phyloP scores from a whole-genome alignment of 805 yeast genomes.

The Hanseniaspora jakobsenii region DNA sequence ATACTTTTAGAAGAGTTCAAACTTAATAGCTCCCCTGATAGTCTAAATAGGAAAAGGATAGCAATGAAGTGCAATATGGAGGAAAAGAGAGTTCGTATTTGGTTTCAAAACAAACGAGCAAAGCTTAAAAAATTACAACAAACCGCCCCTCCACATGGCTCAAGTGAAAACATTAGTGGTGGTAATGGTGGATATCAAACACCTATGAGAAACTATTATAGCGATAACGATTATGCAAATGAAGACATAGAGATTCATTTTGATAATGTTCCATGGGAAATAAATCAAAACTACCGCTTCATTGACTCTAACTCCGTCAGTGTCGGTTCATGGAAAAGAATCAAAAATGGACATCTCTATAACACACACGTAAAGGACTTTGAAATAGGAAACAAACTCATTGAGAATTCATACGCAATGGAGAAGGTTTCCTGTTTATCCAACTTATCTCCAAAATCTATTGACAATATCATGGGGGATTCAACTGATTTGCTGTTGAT shows the following conservation, averaged over 20 bases:
- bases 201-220: slow-evolving; percentile 10
- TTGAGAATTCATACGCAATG: slow-evolving; percentile 20
- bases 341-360: slow-evolving; percentile 47
- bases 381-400: neutral
- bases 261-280: slow-evolving; percentile 38
- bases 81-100: slow-evolving; percentile 77
- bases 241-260: slow-evolving; percentile 22
- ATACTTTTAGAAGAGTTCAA: slow-evolving; percentile 57
- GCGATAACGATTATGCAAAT: slow-evolving; percentile 15
- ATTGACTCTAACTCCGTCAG: slow-evolving; percentile 56
- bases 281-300: slow-evolving; percentile 56
- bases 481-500: slow-evolving; percentile 61
- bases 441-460: slow-evolving; percentile 55
- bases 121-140: slow-evolving; percentile 43
- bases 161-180: slow-evolving; percentile 18
- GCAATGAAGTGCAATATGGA: slow-evolving; percentile 67
- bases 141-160: too few species aligned
- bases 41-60: slow-evolving; percentile 56
- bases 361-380: neutral
- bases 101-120: slow-evolving; percentile 87
- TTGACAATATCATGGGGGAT: slow-evolving; percentile 50
- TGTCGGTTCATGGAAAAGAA: slow-evolving; percentile 73
- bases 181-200: slow-evolving; percentile 11
- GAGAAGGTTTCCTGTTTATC: slow-evolving; percentile 36
- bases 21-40: slow-evolving; percentile 61